Conservation (phyloP, 2,329 filamentous ascomycete genomes). For the Aspergillus sojae region DNA sequence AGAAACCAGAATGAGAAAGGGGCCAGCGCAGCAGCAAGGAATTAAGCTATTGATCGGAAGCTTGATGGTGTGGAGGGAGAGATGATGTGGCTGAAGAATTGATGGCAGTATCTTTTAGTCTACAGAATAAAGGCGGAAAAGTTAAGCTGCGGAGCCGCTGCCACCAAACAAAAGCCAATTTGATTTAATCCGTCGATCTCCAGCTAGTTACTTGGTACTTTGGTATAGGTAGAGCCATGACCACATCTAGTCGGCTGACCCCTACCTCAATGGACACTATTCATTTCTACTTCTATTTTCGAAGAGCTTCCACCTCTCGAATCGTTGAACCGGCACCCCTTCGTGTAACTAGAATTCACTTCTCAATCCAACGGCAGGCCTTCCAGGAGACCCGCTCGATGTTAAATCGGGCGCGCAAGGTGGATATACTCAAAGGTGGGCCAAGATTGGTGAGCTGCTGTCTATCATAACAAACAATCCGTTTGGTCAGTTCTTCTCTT, state of each 20-base stretch:
- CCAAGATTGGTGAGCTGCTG: slow-evolving; percentile 18
- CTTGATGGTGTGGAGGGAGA: background rate
- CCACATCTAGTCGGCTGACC: background rate
- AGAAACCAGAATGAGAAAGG: background rate
- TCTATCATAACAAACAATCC: slow-evolving; percentile 23
- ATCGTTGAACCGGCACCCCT: slow-evolving; percentile 30
- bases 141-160: slow-evolving; percentile 12
- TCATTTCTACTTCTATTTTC: slow-evolving; percentile 9
- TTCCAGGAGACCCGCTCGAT: slow-evolving; percentile 34
- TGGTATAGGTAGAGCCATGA: background rate
- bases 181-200: background rate
- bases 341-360: slow-evolving; percentile 28
- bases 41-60: background rate
- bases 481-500: background rate
- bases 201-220: background rate
- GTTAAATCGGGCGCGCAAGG: slow-evolving; percentile 16
- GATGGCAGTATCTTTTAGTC: slow-evolving; percentile 1
- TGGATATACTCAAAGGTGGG: slow-evolving; percentile 13
- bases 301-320: slow-evolving; percentile 22
- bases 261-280: slow-evolving; percentile 6
- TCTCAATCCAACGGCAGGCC: slow-evolving; percentile 32
- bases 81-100: background rate
- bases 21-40: background rate
- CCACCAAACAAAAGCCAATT: background rate
- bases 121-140: background rate